Percentiles rank a stretch among this genome's conserved stretches.
Conservation (phyloP, 441 rosid species). For the Corymbia citriodora region DNA sequence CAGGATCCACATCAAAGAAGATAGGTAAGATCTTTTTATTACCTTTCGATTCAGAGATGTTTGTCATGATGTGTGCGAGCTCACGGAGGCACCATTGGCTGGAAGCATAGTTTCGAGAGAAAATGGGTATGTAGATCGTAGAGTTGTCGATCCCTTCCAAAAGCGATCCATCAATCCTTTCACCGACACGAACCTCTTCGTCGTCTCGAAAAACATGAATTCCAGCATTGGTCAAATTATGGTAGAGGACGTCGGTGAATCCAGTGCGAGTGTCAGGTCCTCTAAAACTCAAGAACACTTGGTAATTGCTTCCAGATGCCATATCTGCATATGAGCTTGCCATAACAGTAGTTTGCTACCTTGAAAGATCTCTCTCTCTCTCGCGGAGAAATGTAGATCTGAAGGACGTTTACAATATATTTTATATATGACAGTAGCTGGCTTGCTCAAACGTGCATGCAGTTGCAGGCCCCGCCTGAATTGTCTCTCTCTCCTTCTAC, state of each 20-base stretch:
- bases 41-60: too few species aligned
- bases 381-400: too few species aligned
- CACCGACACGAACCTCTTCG: not conserved
- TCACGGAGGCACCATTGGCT: not conserved
- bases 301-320: not conserved
- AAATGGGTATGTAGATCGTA: not conserved
- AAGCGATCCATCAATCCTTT: not conserved
- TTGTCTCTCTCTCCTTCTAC: too few species aligned
- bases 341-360: not conserved
- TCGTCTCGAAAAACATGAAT: not conserved
- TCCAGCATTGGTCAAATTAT: not conserved
- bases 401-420: too few species aligned
- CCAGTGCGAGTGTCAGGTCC: not conserved
- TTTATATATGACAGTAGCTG: too few species aligned
- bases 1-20: not conserved
- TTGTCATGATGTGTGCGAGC: not conserved
- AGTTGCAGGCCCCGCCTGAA: too few species aligned
- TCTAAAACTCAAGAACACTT: not conserved
- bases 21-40: not conserved
- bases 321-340: not conserved
- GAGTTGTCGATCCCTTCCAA: accelerated
- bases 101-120: not conserved
- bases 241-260: not conserved
- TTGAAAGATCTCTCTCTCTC: too few species aligned
- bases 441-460: too few species aligned